Base-by-base conservation (phyloP, 345 rosid species). In the Acer saccharum region DNA sequence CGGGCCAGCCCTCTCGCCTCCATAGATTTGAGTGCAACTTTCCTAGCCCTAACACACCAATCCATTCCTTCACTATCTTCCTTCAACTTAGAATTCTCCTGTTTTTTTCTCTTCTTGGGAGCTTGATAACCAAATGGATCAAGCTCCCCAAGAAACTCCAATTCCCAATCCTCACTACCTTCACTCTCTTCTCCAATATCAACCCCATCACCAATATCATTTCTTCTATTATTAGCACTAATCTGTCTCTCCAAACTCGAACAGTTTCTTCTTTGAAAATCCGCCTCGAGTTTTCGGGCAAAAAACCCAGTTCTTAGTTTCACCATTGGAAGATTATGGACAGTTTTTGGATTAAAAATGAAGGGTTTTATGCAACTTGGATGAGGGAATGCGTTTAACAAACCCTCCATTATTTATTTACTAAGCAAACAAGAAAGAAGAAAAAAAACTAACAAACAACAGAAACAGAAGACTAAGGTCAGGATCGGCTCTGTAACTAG, bases 41-140 rank as follows among this genome's bases (percentile, higher is more conserved):
- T 91, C 81, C 94, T 91, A 14, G 98, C 96, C 84, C 90, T 88
- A 21, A 86, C 83, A 83, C 97, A 95, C 98, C 99, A 95, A 80
- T 92, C 99, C 98, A 93, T 95, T 70, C 90, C 90, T 74, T 88
- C 91, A 25, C 84, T 83, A 66, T 87, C 94, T 0, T 83, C 83
- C 11, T 90, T 84, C 72, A 85, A 76, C 77, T 74, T 85, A 8
- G 94, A 86, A 6, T 80, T 84, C 32, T 76, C 46, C 50, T 81
- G 79, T 52, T 88, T 88, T 81, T 91, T 92, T 82, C 83, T 88
- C 84, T 85, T 91, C 80, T 86, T 90, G 6, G 95, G 92, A 69
- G 88, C 82, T 79, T 81, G 88, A 61, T 52, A 81, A 65, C 86
- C 93, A 82, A 89, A 82, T 1, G 97, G 91, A 71, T 88, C 92